phyloP scores from a whole-genome alignment of 176 grass and related monocot species.

The Areca catechu region DNA sequence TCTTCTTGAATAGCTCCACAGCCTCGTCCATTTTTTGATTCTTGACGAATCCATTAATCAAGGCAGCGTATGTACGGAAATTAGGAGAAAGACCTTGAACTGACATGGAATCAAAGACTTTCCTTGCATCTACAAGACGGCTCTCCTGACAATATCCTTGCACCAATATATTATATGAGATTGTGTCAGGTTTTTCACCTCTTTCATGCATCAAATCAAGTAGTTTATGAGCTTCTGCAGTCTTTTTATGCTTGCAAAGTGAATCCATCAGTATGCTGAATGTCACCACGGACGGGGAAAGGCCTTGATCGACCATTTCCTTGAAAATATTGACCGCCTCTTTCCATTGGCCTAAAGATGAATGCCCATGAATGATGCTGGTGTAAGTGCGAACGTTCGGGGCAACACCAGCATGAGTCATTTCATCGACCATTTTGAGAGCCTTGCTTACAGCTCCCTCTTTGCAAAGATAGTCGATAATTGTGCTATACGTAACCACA shows the following conservation, averaged over 20 bases:
- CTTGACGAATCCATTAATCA: slow-evolving; percentile 7
- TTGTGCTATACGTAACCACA: slow-evolving; percentile 9
- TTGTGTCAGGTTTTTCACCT: not conserved
- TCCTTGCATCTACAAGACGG: slow-evolving; percentile 3
- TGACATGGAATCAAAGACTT: slow-evolving; percentile 7
- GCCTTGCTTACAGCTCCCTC: not conserved
- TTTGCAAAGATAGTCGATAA: slow-evolving; percentile 20
- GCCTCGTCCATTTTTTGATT: slow-evolving; percentile 16
- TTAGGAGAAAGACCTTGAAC: not conserved
- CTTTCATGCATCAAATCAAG: slow-evolving; percentile 15
- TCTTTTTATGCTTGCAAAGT: slow-evolving; percentile 16
- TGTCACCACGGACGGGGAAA: not conserved
- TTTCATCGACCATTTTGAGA: not conserved
- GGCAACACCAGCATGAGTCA: not conserved
- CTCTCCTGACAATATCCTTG: slow-evolving; percentile 5
- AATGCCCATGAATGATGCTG: slow-evolving; percentile 21
- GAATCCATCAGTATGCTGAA: slow-evolving; percentile 6
- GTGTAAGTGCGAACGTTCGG: not conserved
- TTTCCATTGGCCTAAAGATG: slow-evolving; percentile 1
- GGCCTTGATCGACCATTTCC: slow-evolving; percentile 2
- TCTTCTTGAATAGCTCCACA: not conserved
- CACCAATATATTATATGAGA: slow-evolving; percentile 13
- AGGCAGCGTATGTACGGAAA: not conserved
- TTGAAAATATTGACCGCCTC: slow-evolving; percentile 5
- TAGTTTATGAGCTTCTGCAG: slow-evolving; percentile 4